phyloP scores from a whole-genome alignment of 345 rosid genomes.

The Lumnitzera racemosa region DNA sequence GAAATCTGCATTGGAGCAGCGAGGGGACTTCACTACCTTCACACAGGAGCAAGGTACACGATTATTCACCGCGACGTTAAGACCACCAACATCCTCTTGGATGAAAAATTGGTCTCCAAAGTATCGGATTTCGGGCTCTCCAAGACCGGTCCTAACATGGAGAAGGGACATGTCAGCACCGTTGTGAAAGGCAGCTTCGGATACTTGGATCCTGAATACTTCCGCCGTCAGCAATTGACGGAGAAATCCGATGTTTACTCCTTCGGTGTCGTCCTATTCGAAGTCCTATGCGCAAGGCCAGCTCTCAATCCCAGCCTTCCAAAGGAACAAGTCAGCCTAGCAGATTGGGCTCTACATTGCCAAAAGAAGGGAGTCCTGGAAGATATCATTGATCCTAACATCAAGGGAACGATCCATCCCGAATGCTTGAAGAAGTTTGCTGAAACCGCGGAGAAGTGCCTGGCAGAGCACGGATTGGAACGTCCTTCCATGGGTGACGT shows the following conservation, averaged over 20 bases:
- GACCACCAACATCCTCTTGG: slow-evolving; percentile 79
- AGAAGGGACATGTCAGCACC: slow-evolving; percentile 77
- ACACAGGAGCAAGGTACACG: slow-evolving; percentile 82
- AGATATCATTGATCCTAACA: slow-evolving; percentile 52
- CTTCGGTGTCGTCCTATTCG: slow-evolving; percentile 83
- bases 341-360: slow-evolving; percentile 72
- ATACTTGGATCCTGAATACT: slow-evolving; percentile 84
- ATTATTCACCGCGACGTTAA: slow-evolving; percentile 93
- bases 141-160: slow-evolving; percentile 70
- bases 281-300: slow-evolving; percentile 65
- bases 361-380: slow-evolving; percentile 41
- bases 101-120: slow-evolving; percentile 80
- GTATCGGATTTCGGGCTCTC: slow-evolving; percentile 84
- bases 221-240: slow-evolving; percentile 68
- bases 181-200: slow-evolving; percentile 92
- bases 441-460: slow-evolving; percentile 54
- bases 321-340: slow-evolving; percentile 78
- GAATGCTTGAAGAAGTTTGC: slow-evolving; percentile 53
- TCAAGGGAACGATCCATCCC: slow-evolving; percentile 39
- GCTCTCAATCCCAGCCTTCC: slow-evolving; percentile 64
- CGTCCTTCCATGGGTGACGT: slow-evolving; percentile 76
- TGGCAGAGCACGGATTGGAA: slow-evolving; percentile 38
- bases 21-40: slow-evolving; percentile 81
- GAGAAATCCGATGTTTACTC: slow-evolving; percentile 90
- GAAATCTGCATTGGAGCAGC: slow-evolving; percentile 79